Evolutionary conservation across 441 rosid species (phyloP).

Genomic region (Breynia disticha): DNA sequence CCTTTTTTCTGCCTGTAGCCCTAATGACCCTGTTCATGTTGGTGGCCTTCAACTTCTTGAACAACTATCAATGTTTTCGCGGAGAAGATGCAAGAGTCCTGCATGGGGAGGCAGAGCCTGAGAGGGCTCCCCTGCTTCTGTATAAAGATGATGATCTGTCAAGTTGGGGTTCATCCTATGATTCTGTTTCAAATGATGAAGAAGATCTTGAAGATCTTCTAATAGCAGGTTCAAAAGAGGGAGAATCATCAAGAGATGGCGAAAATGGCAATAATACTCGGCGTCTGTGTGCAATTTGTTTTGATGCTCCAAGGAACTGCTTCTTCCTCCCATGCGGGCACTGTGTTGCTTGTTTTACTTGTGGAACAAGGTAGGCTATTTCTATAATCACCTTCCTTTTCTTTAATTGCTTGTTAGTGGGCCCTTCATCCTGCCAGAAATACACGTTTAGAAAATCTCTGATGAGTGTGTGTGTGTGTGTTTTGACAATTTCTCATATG

Average conservation of each 20-base stretch:
- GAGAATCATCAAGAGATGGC: conserved; percentile 17
- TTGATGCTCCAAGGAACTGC: conserved; percentile 40
- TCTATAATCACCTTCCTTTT: too few species aligned
- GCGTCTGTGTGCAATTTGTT: conserved; percentile 32
- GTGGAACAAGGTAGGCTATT: conserved; percentile 42
- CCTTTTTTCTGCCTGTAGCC: conserved; percentile 21
- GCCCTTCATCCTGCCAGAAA: too few species aligned
- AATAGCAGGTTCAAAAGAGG: too few species aligned
- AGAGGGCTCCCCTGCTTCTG: conserved; percentile 30
- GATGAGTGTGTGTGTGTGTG: too few species aligned
- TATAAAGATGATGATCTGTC: conserved; percentile 37
- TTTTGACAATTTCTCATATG: too few species aligned
- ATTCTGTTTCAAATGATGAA: conserved; percentile 28
- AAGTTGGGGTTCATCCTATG: conserved; percentile 45
- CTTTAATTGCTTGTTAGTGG: too few species aligned
- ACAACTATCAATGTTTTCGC: conserved; percentile 14
- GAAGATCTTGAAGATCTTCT: too few species aligned
- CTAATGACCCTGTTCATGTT: conserved; percentile 30
- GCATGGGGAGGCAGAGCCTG: too few species aligned
- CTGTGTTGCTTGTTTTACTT: conserved; percentile 41
- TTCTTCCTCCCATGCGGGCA: conserved; percentile 68
- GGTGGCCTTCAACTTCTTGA: conserved; percentile 23
- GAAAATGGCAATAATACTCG: conserved; percentile 26
- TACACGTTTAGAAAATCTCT: too few species aligned
- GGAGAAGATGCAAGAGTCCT: too few species aligned